Conservation (phyloP, 441 rosid genomes). For the Adansonia gregorii region DNA sequence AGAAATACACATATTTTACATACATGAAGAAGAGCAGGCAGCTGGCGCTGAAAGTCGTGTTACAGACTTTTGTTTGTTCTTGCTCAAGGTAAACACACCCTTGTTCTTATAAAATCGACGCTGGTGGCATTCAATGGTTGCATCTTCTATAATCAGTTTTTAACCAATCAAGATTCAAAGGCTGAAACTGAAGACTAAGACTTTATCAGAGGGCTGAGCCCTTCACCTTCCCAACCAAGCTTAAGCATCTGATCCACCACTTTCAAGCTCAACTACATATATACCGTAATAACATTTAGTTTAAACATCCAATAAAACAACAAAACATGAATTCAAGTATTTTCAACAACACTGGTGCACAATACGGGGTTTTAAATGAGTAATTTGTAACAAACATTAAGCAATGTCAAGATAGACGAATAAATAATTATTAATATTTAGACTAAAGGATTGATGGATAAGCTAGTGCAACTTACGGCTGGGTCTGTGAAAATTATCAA, state of each 20-base stretch:
- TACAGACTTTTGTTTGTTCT: slow-evolving; percentile 23
- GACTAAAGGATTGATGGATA: neutral
- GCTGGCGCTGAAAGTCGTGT: slow-evolving; percentile 23
- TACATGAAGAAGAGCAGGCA: slow-evolving; percentile 21
- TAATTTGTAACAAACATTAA: neutral
- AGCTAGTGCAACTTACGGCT: slow-evolving; percentile 61
- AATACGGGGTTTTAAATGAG: neutral
- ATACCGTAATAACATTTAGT: slow-evolving; percentile 9
- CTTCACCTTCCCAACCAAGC: slow-evolving; percentile 99
- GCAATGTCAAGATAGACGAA: slow-evolving; percentile 8
- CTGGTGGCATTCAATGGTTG: slow-evolving; percentile 15
- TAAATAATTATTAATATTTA: neutral
- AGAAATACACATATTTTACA: slow-evolving; percentile 48
- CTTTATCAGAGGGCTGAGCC: slow-evolving; percentile 72
- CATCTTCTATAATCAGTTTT: slow-evolving; percentile 30
- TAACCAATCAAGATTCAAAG: slow-evolving; percentile 29
- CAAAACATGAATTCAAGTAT: neutral
- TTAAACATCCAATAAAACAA: slow-evolving; percentile 17
- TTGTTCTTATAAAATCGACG: slow-evolving; percentile 15
- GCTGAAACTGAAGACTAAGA: slow-evolving; percentile 37
- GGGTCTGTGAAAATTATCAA: slow-evolving; percentile 95
- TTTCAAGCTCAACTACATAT: slow-evolving; percentile 87
- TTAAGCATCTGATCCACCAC: slow-evolving; percentile 97
- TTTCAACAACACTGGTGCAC: too few species aligned
- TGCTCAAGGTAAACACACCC: slow-evolving; percentile 23